Percentiles rank a stretch among this genome's conserved stretches.
phyloP scores from a whole-genome alignment of 2,329 filamentous ascomycete genomes.

The Davidsoniella eucalypti region DNA sequence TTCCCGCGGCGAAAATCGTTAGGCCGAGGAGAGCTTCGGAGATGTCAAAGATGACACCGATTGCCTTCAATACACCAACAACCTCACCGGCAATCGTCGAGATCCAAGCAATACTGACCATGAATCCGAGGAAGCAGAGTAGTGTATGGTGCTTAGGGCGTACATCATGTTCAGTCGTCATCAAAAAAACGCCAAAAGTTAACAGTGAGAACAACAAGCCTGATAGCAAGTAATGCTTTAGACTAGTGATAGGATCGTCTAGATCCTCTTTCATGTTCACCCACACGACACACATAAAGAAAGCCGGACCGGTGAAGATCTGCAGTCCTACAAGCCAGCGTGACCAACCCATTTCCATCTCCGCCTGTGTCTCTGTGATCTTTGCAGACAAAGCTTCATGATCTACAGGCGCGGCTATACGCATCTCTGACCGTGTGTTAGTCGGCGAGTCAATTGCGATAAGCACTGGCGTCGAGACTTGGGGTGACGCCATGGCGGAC shows the following conservation, averaged over 20 bases:
- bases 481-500: conserved; percentile 16
- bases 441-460: conserved; percentile 17
- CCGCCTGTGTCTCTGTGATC: conserved; percentile 12
- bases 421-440: conserved; percentile 11
- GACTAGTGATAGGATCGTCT: conserved; percentile 30
- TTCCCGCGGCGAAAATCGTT: conserved; percentile 91
- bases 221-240: conserved; percentile 42
- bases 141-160: conserved; percentile 60
- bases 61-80: conserved; percentile 80
- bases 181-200: conserved; percentile 47
- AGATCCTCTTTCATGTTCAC: conserved; percentile 46
- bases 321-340: conserved; percentile 80
- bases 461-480: conserved; percentile 20
- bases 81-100: conserved; percentile 91
- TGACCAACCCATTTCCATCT: conserved; percentile 54
- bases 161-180: conserved; percentile 49
- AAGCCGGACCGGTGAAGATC: conserved; percentile 71
- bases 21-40: conserved; percentile 88
- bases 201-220: conserved; percentile 54
- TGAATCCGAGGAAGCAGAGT: conserved; percentile 77
- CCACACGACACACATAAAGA: conserved; percentile 64
- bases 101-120: conserved; percentile 89
- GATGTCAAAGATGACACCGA: conserved; percentile 83
- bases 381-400: conserved; percentile 4
- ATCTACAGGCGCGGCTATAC: conserved; percentile 2